Percentiles rank a stretch among this genome's conserved stretches.
phyloP scores from a whole-genome alignment of 805 yeast species.

The Monosporozyma servazzii region DNA sequence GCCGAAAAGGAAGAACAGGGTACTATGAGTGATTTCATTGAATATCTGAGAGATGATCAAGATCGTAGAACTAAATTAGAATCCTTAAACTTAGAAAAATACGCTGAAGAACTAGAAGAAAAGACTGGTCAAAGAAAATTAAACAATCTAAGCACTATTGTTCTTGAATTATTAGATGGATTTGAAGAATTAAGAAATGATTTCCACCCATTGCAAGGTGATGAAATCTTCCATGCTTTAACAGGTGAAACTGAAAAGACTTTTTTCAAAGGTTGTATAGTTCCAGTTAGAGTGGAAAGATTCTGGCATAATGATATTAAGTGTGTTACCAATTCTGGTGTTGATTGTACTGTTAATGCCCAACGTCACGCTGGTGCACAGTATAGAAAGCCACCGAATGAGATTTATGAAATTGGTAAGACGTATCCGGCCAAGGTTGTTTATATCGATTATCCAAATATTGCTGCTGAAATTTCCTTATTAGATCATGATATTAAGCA shows the following conservation, averaged over 20 bases:
- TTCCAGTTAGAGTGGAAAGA: constrained; percentile 63
- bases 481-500: constrained; percentile 53
- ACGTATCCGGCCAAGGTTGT: constrained; percentile 78
- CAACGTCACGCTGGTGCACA: constrained; percentile 38
- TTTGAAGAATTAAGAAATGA: constrained; percentile 77
- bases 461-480: constrained; percentile 68
- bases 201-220: constrained; percentile 52
- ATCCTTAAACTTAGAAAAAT: constrained; percentile 81
- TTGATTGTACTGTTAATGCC: constrained; percentile 51
- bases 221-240: constrained; percentile 76
- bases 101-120: constrained; percentile 78
- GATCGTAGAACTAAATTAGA: constrained; percentile 79
- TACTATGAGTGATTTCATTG: constrained; percentile 31
- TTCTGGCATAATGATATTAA: constrained; percentile 34
- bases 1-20: constrained; percentile 44
- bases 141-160: constrained; percentile 29
- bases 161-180: constrained; percentile 71
- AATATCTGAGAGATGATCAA: constrained; percentile 48
- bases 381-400: constrained; percentile 38
- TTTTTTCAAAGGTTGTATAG: constrained; percentile 57
- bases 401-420: constrained; percentile 52
- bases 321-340: constrained; percentile 47
- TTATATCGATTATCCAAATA: constrained; percentile 61
- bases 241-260: constrained; percentile 77
- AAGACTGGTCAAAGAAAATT: constrained; percentile 30